A percentile compares a stretch with the other conserved stretches of the same genome.
phyloP scores from a whole-genome alignment of 208 protist species.

The Leishmania lainsoni region DNA sequence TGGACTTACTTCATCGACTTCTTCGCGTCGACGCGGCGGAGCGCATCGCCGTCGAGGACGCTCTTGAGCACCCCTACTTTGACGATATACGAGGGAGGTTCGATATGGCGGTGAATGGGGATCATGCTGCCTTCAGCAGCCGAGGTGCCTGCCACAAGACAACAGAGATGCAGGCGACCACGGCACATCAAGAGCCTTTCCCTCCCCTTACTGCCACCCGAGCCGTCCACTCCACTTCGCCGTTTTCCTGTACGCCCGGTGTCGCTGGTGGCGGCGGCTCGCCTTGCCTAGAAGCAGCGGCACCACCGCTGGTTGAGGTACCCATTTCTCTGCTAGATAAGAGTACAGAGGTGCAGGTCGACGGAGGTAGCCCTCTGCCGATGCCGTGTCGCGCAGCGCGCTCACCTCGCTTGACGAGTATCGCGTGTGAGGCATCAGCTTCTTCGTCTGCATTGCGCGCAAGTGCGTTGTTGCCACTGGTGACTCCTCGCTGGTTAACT shows the following conservation, averaged over 20 bases:
- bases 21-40: constrained; percentile 48
- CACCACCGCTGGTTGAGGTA: neutral
- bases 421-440: neutral
- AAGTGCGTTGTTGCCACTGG: neutral
- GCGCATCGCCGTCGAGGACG: constrained; percentile 70
- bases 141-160: neutral
- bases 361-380: neutral
- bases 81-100: constrained; percentile 30
- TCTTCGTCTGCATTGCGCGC: neutral
- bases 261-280: neutral
- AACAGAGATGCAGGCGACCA: neutral
- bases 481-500: neutral
- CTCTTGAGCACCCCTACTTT: constrained; percentile 85
- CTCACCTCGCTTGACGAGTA: neutral
- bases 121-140: neutral
- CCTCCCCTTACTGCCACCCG: neutral
- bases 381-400: neutral
- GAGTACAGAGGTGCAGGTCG: neutral
- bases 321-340: neutral
- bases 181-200: neutral
- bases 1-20: constrained; percentile 64
- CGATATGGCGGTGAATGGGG: neutral
- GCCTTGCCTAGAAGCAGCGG: neutral
- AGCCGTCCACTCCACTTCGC: neutral
- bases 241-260: neutral